A percentile compares a stretch with the other conserved stretches of the same genome.
Conservation (phyloP, 1,139 yeast species). For the Groenewaldozyma auringiensis region DNA sequence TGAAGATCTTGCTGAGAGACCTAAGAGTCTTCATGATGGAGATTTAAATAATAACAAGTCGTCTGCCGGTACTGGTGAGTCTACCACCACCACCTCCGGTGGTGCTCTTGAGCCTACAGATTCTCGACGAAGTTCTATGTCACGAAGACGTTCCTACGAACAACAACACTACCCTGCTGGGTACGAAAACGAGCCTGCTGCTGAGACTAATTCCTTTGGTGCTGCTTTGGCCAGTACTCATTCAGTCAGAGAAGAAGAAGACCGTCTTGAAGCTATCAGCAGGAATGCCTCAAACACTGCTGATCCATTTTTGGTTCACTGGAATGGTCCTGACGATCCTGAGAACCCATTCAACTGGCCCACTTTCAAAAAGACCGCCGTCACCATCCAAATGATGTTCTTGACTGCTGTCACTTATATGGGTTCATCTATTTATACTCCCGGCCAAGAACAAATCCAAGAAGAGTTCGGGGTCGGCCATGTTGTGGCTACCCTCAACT, state of each 20-base stretch:
- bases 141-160: not conserved
- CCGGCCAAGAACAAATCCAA: constrained; percentile 41
- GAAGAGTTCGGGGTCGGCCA: constrained; percentile 39
- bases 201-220: not conserved
- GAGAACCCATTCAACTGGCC: constrained; percentile 57
- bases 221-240: constrained; percentile 1
- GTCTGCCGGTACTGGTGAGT: not conserved
- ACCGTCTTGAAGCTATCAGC: constrained; percentile 36
- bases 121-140: too few species aligned
- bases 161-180: not conserved
- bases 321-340: constrained; percentile 50
- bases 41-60: not conserved
- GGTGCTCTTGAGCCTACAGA: too few species aligned
- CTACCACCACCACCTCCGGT: not conserved
- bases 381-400: constrained; percentile 37
- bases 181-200: not conserved
- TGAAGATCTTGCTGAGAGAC: not conserved
- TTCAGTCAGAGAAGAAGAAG: not conserved
- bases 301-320: constrained; percentile 26
- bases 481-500: constrained; percentile 41
- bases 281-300: constrained; percentile 15
- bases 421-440: constrained; percentile 56
- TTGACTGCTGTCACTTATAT: constrained; percentile 50
- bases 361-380: constrained; percentile 31
- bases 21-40: not conserved